Evolutionary conservation across 257 asterid genomes (phyloP).

Genomic region (Craterostigma plantagineum): DNA sequence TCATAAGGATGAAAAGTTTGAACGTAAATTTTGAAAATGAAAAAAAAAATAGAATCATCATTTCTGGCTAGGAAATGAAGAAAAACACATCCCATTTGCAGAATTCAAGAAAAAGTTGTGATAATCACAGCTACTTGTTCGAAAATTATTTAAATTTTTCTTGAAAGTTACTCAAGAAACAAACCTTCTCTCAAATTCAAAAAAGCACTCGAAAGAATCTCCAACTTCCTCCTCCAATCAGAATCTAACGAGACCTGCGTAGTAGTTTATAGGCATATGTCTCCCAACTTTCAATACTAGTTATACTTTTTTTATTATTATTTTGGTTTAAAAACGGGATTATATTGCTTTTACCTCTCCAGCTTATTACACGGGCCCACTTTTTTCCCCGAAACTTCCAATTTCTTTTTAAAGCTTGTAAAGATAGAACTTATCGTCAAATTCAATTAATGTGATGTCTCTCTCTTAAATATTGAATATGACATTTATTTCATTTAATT

Average conservation of each 20-base stretch:
- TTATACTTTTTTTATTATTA: too few relatives aligned
- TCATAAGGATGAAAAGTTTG: constrained; percentile 26
- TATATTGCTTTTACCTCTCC: too few relatives aligned
- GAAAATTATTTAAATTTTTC: constrained; percentile 10
- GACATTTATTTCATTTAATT: too few relatives aligned
- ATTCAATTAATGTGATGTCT: too few relatives aligned
- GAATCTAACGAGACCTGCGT: constrained; percentile 3
- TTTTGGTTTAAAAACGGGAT: too few relatives aligned
- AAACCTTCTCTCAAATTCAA: constrained; percentile 20
- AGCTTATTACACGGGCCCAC: too few relatives aligned
- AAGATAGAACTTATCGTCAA: too few relatives aligned
- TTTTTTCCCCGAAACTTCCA: too few relatives aligned
- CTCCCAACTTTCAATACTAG: too few relatives aligned
- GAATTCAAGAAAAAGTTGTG: constrained; percentile 11
- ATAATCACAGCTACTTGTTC: constrained; percentile 6
- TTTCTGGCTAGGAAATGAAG: constrained; percentile 14
- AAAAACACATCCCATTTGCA: constrained; percentile 13
- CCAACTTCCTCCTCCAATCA: constrained; percentile 14
- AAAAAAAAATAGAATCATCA: constrained; percentile 15
- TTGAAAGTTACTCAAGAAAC: constrained; percentile 18
- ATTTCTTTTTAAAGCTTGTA: too few relatives aligned
- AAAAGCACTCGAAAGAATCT: constrained; percentile 19
- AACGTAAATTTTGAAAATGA: background rate
- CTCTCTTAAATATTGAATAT: too few relatives aligned
- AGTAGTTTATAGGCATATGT: too few relatives aligned